Base-by-base conservation (phyloP, 345 rosid genomes). In the Limnanthes douglasii region DNA sequence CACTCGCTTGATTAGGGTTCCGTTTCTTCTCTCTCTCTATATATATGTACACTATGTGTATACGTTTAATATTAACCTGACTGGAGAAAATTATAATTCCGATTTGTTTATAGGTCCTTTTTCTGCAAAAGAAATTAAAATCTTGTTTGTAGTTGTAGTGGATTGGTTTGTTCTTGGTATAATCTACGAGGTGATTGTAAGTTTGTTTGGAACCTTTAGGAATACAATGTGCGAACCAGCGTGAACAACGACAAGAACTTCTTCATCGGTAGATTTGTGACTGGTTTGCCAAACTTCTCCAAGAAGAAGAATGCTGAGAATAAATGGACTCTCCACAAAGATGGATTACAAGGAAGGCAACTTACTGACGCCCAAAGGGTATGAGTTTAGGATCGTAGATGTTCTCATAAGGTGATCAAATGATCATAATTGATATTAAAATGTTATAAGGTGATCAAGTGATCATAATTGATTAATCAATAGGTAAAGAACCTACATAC, bases 271-370 rank as follows among this genome's bases (percentile, higher is more conserved):
- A 80, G 95, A 50, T 84, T 84, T 41, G 68, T 67, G 40, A 57
- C 51, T 17, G 96, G 96, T 21, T 62, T 84, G 21, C 96, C 96
- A 0, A 69, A 64, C 55, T 90, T 84, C 49, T 71, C 85, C 0
- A 79, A 67, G 69, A 84, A 77, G 77, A 84, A 77, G 41, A 70
- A 36, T 19, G 66, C 92, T 1, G 98, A 90, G 63, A 84, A 84
- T 48, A 79, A 65, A 56, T 90, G 98, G 98, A 51, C 70, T 26
- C 72, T 79, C 17, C 85, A 65, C 30, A 90, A 90, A 60, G 96
- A 90, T 21, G 93, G 93, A 23, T 65, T 83, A 3, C 94, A 72
- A 50, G 98, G 98, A 29, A 92, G 96, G 39, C 94, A 77, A 44
- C 59, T 80, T 25, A 70, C 82, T 7, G 93, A 80, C 46, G 34